Percentiles rank a stretch among this genome's conserved stretches.
Conservation (phyloP, 495 filamentous ascomycete species). For the Penicillium simplicissimum region DNA sequence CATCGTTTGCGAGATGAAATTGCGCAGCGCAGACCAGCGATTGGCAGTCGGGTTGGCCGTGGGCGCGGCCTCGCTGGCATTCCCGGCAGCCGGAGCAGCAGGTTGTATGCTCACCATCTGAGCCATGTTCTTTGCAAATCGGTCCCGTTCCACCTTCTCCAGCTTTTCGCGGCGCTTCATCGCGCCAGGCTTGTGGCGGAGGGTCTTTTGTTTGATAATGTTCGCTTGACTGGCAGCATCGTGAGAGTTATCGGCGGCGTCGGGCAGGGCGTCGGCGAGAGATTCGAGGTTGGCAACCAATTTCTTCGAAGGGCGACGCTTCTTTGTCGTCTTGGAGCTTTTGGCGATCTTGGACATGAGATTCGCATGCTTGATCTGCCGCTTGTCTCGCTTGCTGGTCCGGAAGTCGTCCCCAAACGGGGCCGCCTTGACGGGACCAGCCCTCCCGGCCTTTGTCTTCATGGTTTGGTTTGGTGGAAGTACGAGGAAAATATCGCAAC, state of each 20-base stretch:
- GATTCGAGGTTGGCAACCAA: conserved; percentile 74
- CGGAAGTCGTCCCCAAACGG: conserved; percentile 52
- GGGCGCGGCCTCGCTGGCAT: conserved; percentile 10
- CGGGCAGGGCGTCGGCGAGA: conserved; percentile 75
- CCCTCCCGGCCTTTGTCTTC: conserved; percentile 32
- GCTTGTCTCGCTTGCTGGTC: conserved; percentile 75
- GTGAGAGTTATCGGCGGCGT: conserved; percentile 39
- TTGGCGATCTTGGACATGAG: conserved; percentile 78
- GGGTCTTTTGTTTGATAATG: conserved; percentile 65
- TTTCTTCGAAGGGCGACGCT: conserved; percentile 71
- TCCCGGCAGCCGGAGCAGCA: conserved; percentile 6
- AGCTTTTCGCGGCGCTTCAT: conserved; percentile 80
- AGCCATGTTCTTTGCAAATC: conserved; percentile 82
- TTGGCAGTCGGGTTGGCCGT: conserved; percentile 48
- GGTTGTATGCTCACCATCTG: conserved; percentile 45
- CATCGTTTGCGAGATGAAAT: conserved; percentile 71
- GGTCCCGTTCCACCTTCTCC: conserved; percentile 73
- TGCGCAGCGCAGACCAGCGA: conserved; percentile 68
- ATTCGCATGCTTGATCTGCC: conserved; percentile 68
- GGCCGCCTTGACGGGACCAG: conserved; percentile 27
- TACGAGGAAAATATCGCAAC: neutral
- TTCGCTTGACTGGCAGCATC: conserved; percentile 41
- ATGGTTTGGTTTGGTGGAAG: neutral
- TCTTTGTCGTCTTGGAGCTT: conserved; percentile 52
- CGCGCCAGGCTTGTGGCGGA: conserved; percentile 74